Evolutionary conservation across 2,329 filamentous ascomycete genomes (phyloP), one percentile per base, ranked within the genome.

Genomic region (Cordyceps cicadae): DNA sequence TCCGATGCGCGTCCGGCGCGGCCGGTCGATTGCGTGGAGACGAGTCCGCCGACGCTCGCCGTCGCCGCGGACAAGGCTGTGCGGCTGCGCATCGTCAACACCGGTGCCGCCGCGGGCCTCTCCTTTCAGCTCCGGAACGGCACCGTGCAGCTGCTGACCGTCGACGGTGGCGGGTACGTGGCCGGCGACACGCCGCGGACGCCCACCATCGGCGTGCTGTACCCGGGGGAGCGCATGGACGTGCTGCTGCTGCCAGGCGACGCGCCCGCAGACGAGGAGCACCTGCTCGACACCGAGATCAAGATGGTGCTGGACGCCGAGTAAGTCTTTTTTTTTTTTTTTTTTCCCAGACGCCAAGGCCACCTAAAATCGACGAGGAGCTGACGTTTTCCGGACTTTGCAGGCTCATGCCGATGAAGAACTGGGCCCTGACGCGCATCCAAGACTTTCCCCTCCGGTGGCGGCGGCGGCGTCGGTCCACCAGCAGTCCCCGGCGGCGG

Each of bases 141-240:
- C 11, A 54, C 49, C 8, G 62, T 67, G 61, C 54, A 59, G 34
- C 50, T 64, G 34, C 62, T 67, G 15, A 60, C 63, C 5, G 63
- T 67, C 17, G 66, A 67, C 39, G 66, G 66, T 2, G 66, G 64
- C 14, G 29, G 60, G 54, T 24, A 46, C 43, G 59, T 64, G n/a
- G 32, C 59, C 6, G 26, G 54, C 5, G 41, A 59, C 32, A 65
- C 66, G 5, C 62, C 64, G 37, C 43, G 55, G 17, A 62, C 62
- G 14, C 53, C 41, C 2, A 57, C 64, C 6, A 39, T 67, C 26
- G 66, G 66, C 14, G 59, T 67, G 3, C 32, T 67, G 39, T 65
- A 67, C 43, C 66, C 66, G 2, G 66, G 66, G 24, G 64, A 67
- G 54, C 62, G 66, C 17, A 62, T 67, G 19, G 66, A 67, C 50